A percentile compares a stretch with the other conserved stretches of the same genome.
Conservation (phyloP, 2,329 filamentous ascomycete genomes). For the Hypomyces rosellus region DNA sequence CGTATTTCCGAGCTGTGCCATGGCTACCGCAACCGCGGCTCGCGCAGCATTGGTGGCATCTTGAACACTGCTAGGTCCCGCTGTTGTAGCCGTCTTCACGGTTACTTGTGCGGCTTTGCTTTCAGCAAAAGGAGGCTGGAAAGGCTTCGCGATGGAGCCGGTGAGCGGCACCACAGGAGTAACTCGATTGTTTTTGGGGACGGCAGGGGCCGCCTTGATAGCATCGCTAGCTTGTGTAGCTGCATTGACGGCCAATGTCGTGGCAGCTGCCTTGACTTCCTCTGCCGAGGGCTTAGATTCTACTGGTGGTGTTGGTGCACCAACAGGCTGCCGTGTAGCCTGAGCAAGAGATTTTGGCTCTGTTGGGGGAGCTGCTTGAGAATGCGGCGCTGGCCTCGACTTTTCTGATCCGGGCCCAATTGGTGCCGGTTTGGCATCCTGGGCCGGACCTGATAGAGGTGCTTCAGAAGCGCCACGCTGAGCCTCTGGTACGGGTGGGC, state of each 20-base stretch:
- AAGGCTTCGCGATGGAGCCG: conserved; percentile 36
- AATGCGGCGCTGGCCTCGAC: conserved; percentile 40
- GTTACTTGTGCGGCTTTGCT: conserved; percentile 24
- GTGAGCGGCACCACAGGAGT: conserved; percentile 61
- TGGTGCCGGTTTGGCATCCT: conserved; percentile 10
- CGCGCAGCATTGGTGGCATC: conserved; percentile 70
- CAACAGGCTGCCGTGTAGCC: conserved; percentile 38
- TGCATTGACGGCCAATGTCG: conserved; percentile 32
- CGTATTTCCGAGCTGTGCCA: conserved; percentile 58
- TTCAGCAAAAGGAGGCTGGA: conserved; percentile 25
- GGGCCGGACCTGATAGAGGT: neutral
- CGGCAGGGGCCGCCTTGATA: conserved; percentile 38
- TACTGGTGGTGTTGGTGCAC: conserved; percentile 57
- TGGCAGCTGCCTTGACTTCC: conserved; percentile 38
- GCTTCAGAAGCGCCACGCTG: conserved; percentile 42
- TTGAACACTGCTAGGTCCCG: conserved; percentile 39
- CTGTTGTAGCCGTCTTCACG: conserved; percentile 30
- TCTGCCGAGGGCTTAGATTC: conserved; percentile 60
- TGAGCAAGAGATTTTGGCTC: conserved; percentile 49
- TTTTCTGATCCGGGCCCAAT: conserved; percentile 43
- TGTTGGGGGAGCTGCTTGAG: conserved; percentile 38
- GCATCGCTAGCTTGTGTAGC: conserved; percentile 30
- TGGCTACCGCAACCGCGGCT: conserved; percentile 72
- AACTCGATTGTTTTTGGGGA: conserved; percentile 48
- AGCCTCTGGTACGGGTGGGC: conserved; percentile 52